phyloP scores from a whole-genome alignment of 495 filamentous ascomycete genomes.

The Trichoderma gamsii region DNA sequence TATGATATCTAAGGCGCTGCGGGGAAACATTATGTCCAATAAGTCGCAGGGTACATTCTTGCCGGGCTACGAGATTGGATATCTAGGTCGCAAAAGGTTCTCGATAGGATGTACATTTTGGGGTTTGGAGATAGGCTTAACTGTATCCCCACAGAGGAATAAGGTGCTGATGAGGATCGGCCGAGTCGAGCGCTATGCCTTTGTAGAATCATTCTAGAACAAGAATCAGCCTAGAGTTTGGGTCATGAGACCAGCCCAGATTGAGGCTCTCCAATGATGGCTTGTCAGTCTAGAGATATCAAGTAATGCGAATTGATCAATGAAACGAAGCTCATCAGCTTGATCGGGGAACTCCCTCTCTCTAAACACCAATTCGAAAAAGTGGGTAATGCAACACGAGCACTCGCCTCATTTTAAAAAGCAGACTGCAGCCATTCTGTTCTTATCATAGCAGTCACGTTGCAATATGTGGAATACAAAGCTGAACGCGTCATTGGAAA shows the following conservation, averaged over 20 bases:
- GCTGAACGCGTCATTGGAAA: not conserved
- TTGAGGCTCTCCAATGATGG: not conserved
- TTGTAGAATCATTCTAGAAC: not conserved
- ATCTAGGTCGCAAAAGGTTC: no score
- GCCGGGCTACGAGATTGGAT: no score
- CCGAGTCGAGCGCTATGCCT: not conserved
- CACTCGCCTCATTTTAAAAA: conserved; percentile 2
- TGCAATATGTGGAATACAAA: not conserved
- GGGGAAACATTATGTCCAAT: no score
- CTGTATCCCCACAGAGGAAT: not conserved
- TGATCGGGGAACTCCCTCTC: not conserved
- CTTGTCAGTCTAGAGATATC: not conserved
- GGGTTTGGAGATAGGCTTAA: not conserved
- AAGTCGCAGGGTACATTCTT: no score
- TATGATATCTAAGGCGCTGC: no score
- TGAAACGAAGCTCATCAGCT: not conserved
- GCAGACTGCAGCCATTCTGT: not conserved
- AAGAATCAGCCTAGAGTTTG: not conserved
- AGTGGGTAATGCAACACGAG: not conserved
- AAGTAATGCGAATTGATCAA: not conserved
- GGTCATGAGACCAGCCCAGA: not conserved
- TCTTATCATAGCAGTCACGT: not conserved
- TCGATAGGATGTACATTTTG: no score
- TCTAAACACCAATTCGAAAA: not conserved
- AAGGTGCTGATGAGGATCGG: not conserved